Conservation (phyloP, 2,329 filamentous ascomycete genomes). For the Colletotrichum spinosum region DNA sequence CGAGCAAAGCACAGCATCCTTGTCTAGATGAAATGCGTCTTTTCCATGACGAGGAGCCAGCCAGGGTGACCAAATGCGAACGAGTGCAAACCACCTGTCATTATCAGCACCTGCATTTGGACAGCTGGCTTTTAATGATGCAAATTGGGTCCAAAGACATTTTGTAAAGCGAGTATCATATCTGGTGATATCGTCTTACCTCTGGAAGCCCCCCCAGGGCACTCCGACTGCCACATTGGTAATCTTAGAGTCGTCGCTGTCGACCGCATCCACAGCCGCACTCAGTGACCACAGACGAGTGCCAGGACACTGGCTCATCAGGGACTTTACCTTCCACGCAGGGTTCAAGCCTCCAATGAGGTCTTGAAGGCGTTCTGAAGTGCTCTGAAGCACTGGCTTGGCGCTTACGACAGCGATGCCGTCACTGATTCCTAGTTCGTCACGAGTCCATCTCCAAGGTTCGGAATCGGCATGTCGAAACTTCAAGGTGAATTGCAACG, state of each 20-base stretch:
- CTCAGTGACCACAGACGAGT: slow-evolving; percentile 79
- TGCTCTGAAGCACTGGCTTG: slow-evolving; percentile 41
- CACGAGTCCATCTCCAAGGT: slow-evolving; percentile 78
- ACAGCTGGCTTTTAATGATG: not conserved
- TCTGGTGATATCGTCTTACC: slow-evolving; percentile 50
- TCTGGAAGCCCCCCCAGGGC: slow-evolving; percentile 68
- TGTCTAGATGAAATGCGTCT: slow-evolving; percentile 73
- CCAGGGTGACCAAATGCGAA: slow-evolving; percentile 86
- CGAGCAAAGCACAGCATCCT: slow-evolving; percentile 81
- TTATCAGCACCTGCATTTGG: slow-evolving; percentile 35
- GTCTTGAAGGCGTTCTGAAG: slow-evolving; percentile 58
- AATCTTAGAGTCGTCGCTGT: slow-evolving; percentile 68
- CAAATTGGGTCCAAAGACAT: not conserved
- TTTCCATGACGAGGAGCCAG: slow-evolving; percentile 88
- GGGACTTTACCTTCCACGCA: slow-evolving; percentile 64
- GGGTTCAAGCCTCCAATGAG: slow-evolving; percentile 70
- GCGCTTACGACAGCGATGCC: slow-evolving; percentile 68
- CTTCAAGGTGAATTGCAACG: slow-evolving; percentile 76
- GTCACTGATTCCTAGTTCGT: slow-evolving; percentile 72
- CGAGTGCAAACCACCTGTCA: slow-evolving; percentile 81
- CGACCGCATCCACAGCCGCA: slow-evolving; percentile 65
- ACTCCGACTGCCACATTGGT: slow-evolving; percentile 70
- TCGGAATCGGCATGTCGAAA: slow-evolving; percentile 66
- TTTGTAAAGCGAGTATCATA: not conserved
- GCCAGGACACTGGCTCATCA: slow-evolving; percentile 73